Conservation (phyloP, 805 yeast species). For the Saccharomyces kudriavzevii region DNA sequence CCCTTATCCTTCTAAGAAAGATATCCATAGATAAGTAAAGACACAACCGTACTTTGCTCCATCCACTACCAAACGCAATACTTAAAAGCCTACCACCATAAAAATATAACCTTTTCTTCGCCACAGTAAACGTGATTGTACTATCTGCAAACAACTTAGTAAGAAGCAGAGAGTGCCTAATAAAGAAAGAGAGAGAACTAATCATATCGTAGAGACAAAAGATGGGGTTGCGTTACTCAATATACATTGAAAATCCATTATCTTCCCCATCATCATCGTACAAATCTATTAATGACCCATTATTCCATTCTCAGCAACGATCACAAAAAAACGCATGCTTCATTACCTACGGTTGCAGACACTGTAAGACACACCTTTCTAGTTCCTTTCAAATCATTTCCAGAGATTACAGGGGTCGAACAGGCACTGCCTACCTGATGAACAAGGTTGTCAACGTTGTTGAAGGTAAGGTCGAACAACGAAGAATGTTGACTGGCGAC, state of each 20-base stretch:
- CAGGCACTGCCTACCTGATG: conserved; percentile 53
- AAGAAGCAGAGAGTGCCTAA: not conserved
- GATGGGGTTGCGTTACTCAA: conserved; percentile 25
- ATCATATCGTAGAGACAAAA: not conserved
- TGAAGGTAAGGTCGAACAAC: conserved; percentile 31
- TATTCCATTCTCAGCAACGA: not conserved
- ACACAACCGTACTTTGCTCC: not conserved
- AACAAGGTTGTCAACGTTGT: conserved; percentile 40
- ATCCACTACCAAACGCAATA: not conserved
- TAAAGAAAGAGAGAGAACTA: not conserved
- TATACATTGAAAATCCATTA: conserved; percentile 20
- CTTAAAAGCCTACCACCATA: not conserved
- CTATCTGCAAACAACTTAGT: not conserved
- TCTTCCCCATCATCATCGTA: conserved; percentile 4
- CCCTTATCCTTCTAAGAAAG: not conserved
- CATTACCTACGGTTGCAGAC: conserved; percentile 27
- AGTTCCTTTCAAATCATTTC: conserved; percentile 28
- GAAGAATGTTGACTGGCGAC: conserved; percentile 52
- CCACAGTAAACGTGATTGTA: not conserved
- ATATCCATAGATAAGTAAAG: not conserved
- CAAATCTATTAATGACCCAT: not conserved
- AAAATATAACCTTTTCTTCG: not conserved
- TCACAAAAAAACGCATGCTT: conserved; percentile 5
- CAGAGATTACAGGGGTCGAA: conserved; percentile 44
- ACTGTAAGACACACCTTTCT: conserved; percentile 28